Evolutionary conservation across 352 stramenopile genomes (phyloP), one percentile per base, ranked within the genome.

Genomic region (Phytophthora macrochlamydospora): DNA sequence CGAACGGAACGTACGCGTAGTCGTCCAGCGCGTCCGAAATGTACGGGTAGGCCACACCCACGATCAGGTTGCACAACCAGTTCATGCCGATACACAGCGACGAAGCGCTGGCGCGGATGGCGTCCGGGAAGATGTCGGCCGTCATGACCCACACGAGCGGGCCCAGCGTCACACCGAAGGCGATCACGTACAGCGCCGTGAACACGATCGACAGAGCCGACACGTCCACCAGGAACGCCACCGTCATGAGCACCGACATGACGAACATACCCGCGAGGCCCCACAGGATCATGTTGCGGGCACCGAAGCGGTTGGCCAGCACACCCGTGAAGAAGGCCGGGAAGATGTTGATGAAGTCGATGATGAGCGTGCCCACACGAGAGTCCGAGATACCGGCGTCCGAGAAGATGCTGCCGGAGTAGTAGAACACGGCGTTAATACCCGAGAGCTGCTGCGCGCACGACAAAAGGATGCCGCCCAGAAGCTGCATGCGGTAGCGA

Each of bases 41-140:
- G 64, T 84, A 88, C 38, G 81, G 83, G 56, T 81, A 92, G 6
- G 70, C 55, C 7, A 90, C 67, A n/a, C 81, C 81, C 37, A 89
- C 69, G 40, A 81, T 50, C 30, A 90, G 69, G 65, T 87, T 90
- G 58, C 62, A 83, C 14, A 76, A 33, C 74, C 74, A 91, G 65
- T 87, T 89, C 43, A 69, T 69, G 35, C 81, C 73, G 29, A 85
- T 81, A 30, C 62, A 71, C 18, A 71, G 52, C 51, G 64, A 71
- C 3, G 64, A 71, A 11, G 64, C 64, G 30, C 64, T 71, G 29
- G 64, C 57, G 24, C 64, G 64, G 45, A 71, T 71, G 9, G 64
- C 44, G 46, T 71, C 64, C 35, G 62, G 62, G 57, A 70, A 70
- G 3, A 70, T 70, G 35, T 69, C 62, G 62, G 62, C 62, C 50